These are phyloP conservation scores for Fraxinus sp. DNA, from an alignment of 305 asterid species.

Conservation along the genomic window DNA sequence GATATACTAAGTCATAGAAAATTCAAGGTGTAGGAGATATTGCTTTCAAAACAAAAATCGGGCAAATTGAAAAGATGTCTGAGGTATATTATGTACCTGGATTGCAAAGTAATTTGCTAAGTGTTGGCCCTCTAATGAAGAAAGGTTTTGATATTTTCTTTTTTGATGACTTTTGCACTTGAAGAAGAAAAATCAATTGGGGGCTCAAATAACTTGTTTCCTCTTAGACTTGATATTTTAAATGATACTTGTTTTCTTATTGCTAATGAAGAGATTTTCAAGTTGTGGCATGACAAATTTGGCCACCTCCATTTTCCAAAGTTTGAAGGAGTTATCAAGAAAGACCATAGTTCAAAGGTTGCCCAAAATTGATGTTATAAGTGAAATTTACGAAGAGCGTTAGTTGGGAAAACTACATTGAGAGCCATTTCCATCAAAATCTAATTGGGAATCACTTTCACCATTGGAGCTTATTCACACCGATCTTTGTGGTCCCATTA, in stretches of 20 bases:
- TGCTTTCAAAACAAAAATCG: not conserved
- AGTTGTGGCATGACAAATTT: not conserved
- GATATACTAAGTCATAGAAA: not conserved
- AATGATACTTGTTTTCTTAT: not conserved
- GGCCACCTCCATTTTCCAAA: not conserved
- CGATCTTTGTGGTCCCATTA: not conserved
- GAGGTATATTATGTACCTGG: not conserved
- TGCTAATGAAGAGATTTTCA: not conserved
- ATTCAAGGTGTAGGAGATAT: not conserved
- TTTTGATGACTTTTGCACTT: too few species aligned
- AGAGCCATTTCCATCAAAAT: constrained; percentile 10
- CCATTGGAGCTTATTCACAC: constrained; percentile 14
- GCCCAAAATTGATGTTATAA: not conserved
- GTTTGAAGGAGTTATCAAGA: not conserved
- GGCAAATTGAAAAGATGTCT: not conserved
- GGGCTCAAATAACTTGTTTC: not conserved
- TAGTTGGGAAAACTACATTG: not conserved
- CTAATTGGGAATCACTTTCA: not conserved
- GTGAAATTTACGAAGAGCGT: not conserved
- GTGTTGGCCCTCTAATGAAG: not conserved
- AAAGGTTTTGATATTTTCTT: too few species aligned
- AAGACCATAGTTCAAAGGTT: not conserved
- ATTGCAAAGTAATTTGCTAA: not conserved
- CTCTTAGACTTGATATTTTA: not conserved
- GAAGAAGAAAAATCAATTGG: too few species aligned